Evolutionary conservation across 805 yeast genomes (phyloP).

Genomic region (Candida maltosa): DNA sequence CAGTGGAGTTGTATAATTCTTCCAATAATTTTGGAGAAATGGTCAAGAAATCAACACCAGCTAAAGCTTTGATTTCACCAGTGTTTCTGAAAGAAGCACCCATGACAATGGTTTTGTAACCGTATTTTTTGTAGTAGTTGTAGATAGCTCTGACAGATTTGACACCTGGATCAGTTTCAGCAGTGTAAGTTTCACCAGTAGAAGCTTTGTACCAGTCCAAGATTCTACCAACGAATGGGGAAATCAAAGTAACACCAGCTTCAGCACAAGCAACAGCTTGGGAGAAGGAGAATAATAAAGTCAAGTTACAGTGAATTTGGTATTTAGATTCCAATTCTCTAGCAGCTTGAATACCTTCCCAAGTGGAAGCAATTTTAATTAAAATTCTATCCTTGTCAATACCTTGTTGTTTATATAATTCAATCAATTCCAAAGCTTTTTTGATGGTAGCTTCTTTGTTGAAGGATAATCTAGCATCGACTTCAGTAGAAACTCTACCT

Average conservation of each 20-base stretch:
- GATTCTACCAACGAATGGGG: conserved; percentile 99
- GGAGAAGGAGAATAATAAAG: conserved; percentile 87
- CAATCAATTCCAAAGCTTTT: conserved; percentile 90
- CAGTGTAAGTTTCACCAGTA: conserved; percentile 83
- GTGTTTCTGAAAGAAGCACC: conserved; percentile 99
- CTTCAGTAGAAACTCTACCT: conserved; percentile 99
- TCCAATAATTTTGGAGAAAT: conserved; percentile 91
- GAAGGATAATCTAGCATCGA: conserved; percentile 96
- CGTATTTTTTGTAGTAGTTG: conserved; percentile 97
- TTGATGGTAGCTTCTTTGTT: conserved; percentile 90
- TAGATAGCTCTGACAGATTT: conserved; percentile 79
- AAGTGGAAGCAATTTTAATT: conserved; percentile 96
- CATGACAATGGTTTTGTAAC: conserved; percentile 97
- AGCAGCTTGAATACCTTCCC: conserved; percentile 99
- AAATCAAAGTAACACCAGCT: conserved; percentile 91
- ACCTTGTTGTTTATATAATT: conserved; percentile 80
- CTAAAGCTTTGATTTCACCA: conserved; percentile 93
- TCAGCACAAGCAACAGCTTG: conserved; percentile 99
- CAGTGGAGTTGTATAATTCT: conserved; percentile 76
- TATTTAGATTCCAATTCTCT: conserved; percentile 87
- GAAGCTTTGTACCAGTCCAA: conserved; percentile 96
- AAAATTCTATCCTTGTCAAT: conserved; percentile 85
- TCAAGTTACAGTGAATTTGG: conserved; percentile 91
- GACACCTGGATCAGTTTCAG: conserved; percentile 94
- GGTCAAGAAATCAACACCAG: conserved; percentile 96